Percentiles rank a stretch among this genome's conserved stretches.
Conservation (phyloP, 495 filamentous ascomycete species). For the Hypomontagnella monticulosa region DNA sequence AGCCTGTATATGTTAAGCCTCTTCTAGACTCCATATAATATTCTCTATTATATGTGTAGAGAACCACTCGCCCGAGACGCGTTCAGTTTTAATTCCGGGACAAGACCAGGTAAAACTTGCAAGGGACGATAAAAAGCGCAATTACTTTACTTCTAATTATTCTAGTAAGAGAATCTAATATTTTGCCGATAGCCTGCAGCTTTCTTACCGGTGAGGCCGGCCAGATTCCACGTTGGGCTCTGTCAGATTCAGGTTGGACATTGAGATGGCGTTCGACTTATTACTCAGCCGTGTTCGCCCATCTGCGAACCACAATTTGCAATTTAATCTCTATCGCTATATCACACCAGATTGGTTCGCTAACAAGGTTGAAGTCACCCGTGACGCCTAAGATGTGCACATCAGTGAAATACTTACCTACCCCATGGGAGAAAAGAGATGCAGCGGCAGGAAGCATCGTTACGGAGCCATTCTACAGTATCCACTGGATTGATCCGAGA, state of each 20-base stretch:
- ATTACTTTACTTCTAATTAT: neutral
- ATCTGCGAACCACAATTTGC: slow-evolving; percentile 22
- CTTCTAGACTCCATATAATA: too few relatives aligned
- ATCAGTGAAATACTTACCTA: slow-evolving; percentile 1
- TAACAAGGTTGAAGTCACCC: slow-evolving; percentile 27
- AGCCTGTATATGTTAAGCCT: too few relatives aligned
- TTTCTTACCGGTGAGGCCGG: slow-evolving; percentile 5
- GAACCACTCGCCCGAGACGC: too few relatives aligned
- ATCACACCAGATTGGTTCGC: slow-evolving; percentile 36
- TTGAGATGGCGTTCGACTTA: slow-evolving; percentile 18
- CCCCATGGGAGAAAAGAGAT: slow-evolving; percentile 10
- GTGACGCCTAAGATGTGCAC: slow-evolving; percentile 21
- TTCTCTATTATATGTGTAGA: too few relatives aligned
- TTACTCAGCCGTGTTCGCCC: slow-evolving; percentile 5
- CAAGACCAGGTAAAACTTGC: too few relatives aligned
- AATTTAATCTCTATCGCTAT: slow-evolving; percentile 25
- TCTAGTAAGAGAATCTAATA: neutral
- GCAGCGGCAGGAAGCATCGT: slow-evolving; percentile 23
- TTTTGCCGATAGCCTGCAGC: neutral
- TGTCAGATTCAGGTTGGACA: slow-evolving; percentile 27
- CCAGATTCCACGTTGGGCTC: slow-evolving; percentile 29
- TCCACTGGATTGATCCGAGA: slow-evolving; percentile 34
- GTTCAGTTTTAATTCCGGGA: too few relatives aligned
- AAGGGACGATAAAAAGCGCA: neutral
- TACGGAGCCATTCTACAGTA: slow-evolving; percentile 26